Evolutionary conservation across 176 grass and related monocot genomes (phyloP), one percentile per base, ranked within the genome.

Genomic region (Panicum miliaceum): DNA sequence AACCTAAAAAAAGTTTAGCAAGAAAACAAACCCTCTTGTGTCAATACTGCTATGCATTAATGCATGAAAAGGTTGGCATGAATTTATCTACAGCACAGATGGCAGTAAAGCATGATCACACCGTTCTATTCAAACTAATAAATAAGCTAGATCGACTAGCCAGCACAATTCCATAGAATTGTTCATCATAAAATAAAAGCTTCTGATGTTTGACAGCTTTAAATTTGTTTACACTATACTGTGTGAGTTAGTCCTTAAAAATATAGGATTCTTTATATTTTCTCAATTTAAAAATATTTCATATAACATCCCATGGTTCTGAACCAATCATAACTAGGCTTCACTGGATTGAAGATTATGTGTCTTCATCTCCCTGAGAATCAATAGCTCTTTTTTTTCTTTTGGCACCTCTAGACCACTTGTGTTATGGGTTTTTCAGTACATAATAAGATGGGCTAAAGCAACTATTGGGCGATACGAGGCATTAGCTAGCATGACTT

Each of bases 1-100:
- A 59, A 88, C 90, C 96, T 98, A 53, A 40, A 75, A 67, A 50
- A 50, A 71, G 9, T 50, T 51, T 0, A 73, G 12, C 71, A 88
- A 77, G 32, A 47, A 77, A 75, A 71, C 19, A 68, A 76, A 68
- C 19, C 11, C 38, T 76, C 5, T 6, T 56, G 14, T 84, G 68
- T 26, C 9, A 59, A 54, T 4, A 84, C 51, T 60, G 19, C 16
- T 76, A 62, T 69, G 40, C 19, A 54, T 76, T 70, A 43, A 51
- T 80, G 63, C 12, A 60, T 81, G 36, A 62, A 68, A 76, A 75
- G 32, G 18, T 72, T 73, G 64, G 3, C 40, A 38, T 25, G 47
- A 73, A 2, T 81, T 86, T 81, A 12, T 22, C 16, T 74, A 48
- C 82, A 53, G 66, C 75, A 88, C 6, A 81, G 43, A 66, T 88